Conservation (phyloP, 441 rosid genomes). For the Brassica hybrid region DNA sequence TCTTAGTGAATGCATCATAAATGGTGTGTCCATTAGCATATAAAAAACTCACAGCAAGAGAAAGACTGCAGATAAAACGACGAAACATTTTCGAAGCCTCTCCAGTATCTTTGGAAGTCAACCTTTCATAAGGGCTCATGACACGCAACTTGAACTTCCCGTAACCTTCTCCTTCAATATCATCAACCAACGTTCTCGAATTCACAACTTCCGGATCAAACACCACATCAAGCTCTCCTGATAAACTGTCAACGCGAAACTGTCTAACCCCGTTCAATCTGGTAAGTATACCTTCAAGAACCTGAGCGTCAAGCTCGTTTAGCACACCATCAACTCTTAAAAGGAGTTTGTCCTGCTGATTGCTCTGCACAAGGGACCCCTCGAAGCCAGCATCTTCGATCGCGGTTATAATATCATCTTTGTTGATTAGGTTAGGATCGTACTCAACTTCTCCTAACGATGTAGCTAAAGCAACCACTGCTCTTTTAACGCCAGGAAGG, state of each 20-base stretch:
- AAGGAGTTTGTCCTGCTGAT: constrained; percentile 79
- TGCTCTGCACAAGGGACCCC: constrained; percentile 91
- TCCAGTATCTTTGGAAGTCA: constrained; percentile 84
- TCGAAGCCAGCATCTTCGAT: constrained; percentile 99
- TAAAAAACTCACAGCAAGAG: constrained; percentile 80
- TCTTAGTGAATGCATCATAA: constrained; percentile 6
- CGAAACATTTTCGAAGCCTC: constrained; percentile 75
- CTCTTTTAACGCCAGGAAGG: constrained; percentile 91
- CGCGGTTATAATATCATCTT: constrained; percentile 83
- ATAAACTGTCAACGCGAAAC: constrained; percentile 62
- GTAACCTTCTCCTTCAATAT: constrained; percentile 70
- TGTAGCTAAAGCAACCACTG: constrained; percentile 92
- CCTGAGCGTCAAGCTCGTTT: constrained; percentile 70
- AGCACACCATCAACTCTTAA: constrained; percentile 70
- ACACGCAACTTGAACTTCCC: constrained; percentile 77
- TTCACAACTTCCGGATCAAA: constrained; percentile 91
- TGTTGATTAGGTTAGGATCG: constrained; percentile 74
- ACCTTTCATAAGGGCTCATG: constrained; percentile 81
- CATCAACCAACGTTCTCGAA: constrained; percentile 85
- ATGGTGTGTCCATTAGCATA: constrained; percentile 10
- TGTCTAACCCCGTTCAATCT: constrained; percentile 74
- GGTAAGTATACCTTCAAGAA: constrained; percentile 73
- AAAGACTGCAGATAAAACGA: constrained; percentile 80
- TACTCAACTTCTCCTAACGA: constrained; percentile 97
- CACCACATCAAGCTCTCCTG: constrained; percentile 75